Conservation (phyloP, 148 eudicot species). For the Spergularia marina region DNA sequence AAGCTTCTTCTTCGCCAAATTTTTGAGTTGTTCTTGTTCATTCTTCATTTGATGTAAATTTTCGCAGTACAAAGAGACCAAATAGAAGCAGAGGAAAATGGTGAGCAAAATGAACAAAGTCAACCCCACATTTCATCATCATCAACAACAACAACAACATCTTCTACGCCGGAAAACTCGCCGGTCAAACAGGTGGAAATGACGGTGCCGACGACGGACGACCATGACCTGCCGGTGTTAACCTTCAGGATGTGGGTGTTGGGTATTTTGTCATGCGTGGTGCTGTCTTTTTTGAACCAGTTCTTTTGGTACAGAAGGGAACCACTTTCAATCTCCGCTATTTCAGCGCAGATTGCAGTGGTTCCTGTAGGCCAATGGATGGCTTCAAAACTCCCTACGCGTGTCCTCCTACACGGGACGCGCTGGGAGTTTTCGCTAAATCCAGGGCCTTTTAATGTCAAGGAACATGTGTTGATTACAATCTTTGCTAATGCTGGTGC, state of each 20-base stretch:
- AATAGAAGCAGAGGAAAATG: too few species aligned
- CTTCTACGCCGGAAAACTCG: conserved; percentile 48
- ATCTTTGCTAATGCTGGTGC: conserved; percentile 96
- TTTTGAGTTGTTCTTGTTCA: too few species aligned
- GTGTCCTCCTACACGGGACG: conserved; percentile 51
- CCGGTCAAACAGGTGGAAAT: conserved; percentile 85
- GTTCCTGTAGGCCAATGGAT: conserved; percentile 83
- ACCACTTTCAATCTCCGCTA: conserved; percentile 78
- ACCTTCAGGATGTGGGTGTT: conserved; percentile 94
- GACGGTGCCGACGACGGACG: conserved; percentile 75
- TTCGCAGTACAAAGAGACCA: too few species aligned
- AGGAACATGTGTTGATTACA: conserved; percentile 91
- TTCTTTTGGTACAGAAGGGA: conserved; percentile 93
- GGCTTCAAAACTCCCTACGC: conserved; percentile 62
- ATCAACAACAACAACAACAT: too few species aligned
- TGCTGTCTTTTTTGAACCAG: conserved; percentile 86
- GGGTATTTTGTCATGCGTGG: conserved; percentile 62
- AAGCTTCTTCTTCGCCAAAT: too few species aligned
- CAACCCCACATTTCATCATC: too few species aligned
- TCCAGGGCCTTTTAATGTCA: conserved; percentile 91
- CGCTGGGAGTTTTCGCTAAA: conserved; percentile 74
- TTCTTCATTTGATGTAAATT: too few species aligned
- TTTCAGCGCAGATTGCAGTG: conserved; percentile 92
- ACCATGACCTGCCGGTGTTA: conserved; percentile 71
- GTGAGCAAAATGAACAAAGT: too few species aligned